phyloP scores from a whole-genome alignment of 106 monocot species.

The Hemerocallis citrina region DNA sequence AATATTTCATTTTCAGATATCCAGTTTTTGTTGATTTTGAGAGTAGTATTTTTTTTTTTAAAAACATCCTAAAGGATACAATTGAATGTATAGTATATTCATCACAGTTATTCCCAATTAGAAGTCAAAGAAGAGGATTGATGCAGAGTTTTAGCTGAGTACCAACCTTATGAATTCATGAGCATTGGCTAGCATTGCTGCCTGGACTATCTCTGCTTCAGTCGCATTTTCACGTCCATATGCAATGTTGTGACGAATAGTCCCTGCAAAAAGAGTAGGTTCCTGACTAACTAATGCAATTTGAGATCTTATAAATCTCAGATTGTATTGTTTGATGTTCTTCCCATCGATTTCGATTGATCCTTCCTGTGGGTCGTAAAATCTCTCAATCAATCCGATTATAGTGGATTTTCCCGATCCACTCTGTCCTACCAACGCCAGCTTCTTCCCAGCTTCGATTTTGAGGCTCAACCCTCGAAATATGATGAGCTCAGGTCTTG shows the following conservation, averaged over 20 bases:
- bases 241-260: conserved; percentile 29
- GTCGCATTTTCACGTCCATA: conserved; percentile 17
- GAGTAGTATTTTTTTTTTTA: too few species aligned
- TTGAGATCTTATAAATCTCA: conserved; percentile 12
- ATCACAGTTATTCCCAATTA: too few species aligned
- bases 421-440: conserved; percentile 27
- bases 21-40: too few species aligned
- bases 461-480: conserved; percentile 11
- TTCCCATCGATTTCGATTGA: conserved; percentile 21
- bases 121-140: background rate
- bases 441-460: conserved; percentile 12
- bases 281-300: conserved; percentile 33
- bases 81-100: too few species aligned
- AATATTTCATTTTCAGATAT: too few species aligned
- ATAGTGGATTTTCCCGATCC: conserved; percentile 38
- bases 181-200: conserved; percentile 27
- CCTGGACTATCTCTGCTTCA: conserved; percentile 14
- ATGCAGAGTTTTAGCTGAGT: background rate
- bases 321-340: conserved; percentile 17
- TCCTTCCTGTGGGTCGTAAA: conserved; percentile 23
- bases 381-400: conserved; percentile 21
- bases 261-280: conserved; percentile 22
- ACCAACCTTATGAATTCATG: conserved; percentile 30
- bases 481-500: conserved; percentile 16
- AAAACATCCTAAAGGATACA: too few species aligned